Percentiles rank a stretch among this genome's conserved stretches.
Evolutionary conservation across 495 filamentous ascomycete species (phyloP).

Genomic region (Aspergillus mulundensis): DNA sequence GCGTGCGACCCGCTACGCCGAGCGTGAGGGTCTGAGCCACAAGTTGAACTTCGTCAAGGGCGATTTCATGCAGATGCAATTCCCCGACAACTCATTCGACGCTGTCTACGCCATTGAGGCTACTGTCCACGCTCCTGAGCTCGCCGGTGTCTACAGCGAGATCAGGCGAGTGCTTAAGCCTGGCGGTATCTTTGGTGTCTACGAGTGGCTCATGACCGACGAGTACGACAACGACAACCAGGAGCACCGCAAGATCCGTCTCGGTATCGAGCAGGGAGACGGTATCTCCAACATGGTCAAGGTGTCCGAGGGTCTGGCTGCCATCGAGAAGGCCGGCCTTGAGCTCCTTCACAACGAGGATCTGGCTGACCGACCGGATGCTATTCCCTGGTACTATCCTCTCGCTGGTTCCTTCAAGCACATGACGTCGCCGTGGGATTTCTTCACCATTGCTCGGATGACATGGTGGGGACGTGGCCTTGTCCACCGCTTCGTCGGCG

Average conservation of each 20-base stretch:
- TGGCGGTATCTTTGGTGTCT: conserved; percentile 92
- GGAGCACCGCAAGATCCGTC: conserved; percentile 83
- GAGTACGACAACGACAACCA: conserved; percentile 86
- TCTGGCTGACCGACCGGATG: conserved; percentile 74
- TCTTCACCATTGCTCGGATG: conserved; percentile 85
- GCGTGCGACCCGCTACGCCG: conserved; percentile 81
- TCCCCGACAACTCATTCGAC: conserved; percentile 87
- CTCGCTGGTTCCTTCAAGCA: conserved; percentile 78
- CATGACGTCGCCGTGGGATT: conserved; percentile 73
- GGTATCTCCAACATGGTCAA: conserved; percentile 99
- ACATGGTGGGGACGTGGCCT: conserved; percentile 74
- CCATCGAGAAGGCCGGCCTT: conserved; percentile 88
- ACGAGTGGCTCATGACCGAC: conserved; percentile 99
- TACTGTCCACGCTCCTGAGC: conserved; percentile 88
- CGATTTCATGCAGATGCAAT: conserved; percentile 99
- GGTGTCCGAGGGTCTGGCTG: conserved; percentile 74
- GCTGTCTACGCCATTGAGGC: conserved; percentile 98
- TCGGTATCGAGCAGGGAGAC: conserved; percentile 94
- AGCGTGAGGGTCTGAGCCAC: conserved; percentile 72
- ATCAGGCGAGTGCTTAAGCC: conserved; percentile 96
- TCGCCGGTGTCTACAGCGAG: conserved; percentile 92
- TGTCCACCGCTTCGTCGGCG: conserved; percentile 76
- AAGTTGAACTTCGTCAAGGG: conserved; percentile 91
- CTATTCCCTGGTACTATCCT: conserved; percentile 92
- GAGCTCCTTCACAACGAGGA: conserved; percentile 84